Evolutionary conservation across 306 rosid species (phyloP), one percentile per base, ranked within the genome.

Genomic region (Dryas octopetala): DNA sequence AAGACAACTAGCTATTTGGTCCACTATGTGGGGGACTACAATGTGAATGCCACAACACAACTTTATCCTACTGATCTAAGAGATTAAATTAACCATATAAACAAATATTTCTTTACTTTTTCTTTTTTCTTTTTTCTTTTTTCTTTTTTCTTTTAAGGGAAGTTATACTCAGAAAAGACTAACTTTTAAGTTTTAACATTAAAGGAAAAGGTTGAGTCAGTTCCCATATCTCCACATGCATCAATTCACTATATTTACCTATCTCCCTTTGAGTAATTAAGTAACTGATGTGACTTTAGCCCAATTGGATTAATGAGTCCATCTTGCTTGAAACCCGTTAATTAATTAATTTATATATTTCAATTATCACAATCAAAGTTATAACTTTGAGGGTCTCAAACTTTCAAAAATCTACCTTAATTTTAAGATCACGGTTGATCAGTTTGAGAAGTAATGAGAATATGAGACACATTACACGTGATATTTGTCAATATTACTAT

Each of bases 1-100:
- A 32, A 32, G 38, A 32, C 38, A 32, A 32, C 38, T 32, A 32
- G 38, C 38, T 32, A 41, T 3, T 16, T 41, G 68, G 50, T 41
- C 50, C 68, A 63, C 43, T 48, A 26, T 43, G 68, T 7, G 68
- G 68, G 68, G 68, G 50, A 63, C 68, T 41, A 43, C 38, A 14
- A 53, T 32, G 38, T 48, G 51, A 65, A 65, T 45, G 52, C 40
- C 15, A 4, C 52, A 32, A 32, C 38, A 32, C 38, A 32, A 32
- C 38, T 32, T 32, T 32, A 32, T 32, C 3, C 38, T 32, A 32
- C 38, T 32, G 38, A 32, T 32, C 2, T 32, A 23, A 23, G 38
- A 32, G 38, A 32, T 32, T 32, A 32, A 32, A 19, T 19, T 19
- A 19, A 32, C 38, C 2, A 32, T 32, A 15, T 40, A 15, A n/a